These are phyloP conservation scores for Mitragyna speciosa DNA, from an alignment of 257 asterid species.

Conservation along the genomic window DNA sequence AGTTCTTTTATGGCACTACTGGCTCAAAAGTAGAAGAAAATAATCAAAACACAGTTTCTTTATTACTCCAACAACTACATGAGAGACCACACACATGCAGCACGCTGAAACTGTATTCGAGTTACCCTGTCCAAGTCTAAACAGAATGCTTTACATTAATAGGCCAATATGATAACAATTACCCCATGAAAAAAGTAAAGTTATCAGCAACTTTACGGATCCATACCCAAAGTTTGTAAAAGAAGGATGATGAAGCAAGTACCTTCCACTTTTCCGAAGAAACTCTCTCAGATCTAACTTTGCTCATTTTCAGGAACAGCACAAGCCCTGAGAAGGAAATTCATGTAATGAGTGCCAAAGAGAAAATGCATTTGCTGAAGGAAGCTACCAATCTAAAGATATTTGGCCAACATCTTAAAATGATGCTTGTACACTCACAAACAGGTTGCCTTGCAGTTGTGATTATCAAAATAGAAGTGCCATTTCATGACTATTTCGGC, in stretches of 20 bases:
- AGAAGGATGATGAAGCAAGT: slow-evolving; percentile 7
- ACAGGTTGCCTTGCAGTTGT: not conserved
- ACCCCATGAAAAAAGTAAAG: not conserved
- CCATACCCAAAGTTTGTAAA: not conserved
- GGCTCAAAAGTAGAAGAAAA: not conserved
- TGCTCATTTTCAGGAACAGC: slow-evolving; percentile 86
- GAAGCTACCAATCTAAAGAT: not conserved
- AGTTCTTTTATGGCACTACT: not conserved
- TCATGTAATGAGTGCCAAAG: slow-evolving; percentile 9
- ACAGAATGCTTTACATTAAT: not conserved
- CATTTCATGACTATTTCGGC: not conserved
- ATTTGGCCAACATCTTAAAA: not conserved
- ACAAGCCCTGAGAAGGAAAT: slow-evolving; percentile 55
- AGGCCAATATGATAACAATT: not conserved
- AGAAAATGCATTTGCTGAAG: slow-evolving; percentile 1
- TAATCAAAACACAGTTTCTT: not conserved
- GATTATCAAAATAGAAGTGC: not conserved
- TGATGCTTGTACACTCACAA: not conserved
- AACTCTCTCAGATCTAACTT: slow-evolving; percentile 87
- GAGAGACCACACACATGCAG: not conserved
- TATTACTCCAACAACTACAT: not conserved
- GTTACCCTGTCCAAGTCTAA: not conserved
- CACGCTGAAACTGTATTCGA: not conserved
- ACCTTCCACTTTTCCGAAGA: slow-evolving; percentile 91
- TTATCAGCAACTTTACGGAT: not conserved